Base-by-base conservation (phyloP, 129 eudicot genomes). In the Deinandra increscens region DNA sequence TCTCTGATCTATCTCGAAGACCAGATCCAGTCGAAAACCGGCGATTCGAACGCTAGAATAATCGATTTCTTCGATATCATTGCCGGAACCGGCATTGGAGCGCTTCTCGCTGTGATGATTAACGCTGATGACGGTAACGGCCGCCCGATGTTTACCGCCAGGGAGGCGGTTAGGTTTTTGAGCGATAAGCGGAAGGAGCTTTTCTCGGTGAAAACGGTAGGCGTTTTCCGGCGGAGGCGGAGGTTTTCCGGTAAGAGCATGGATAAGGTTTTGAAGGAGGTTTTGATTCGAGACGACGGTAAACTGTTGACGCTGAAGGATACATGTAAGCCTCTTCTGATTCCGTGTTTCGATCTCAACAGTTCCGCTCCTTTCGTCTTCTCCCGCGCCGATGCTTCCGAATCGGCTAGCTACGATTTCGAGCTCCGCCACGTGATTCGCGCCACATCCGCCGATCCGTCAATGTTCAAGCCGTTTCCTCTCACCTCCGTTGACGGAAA, bases 341-440 rank as follows among this genome's bases (percentile, higher is more conserved):
- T 94, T 1, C 99, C 99, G 0, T 94, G 99, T 82, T 94, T 72
- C 13, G 99, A 94, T 68, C 68, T 89, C 10, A 82, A 81, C 41
- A 89, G 83, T 66, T 79, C 99, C 2, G 99, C 95, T 20, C 99
- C 99, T 46, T 93, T 93, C 43, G 99, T 93, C n/a, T 93, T 93
- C 84, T 94, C 99, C 5, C 84, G 97, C 6, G 99, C 99, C 51
- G 99, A 86, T 71, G 99, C 99, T 8, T 56, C 77, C 0, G 87
- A 80, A 64, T 85, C 97, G 49, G 65, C 80, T 7, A 83, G 97
- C 74, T 87, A 55, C 65, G 83, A 94, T 45, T 94, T 89, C 37
- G 99, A 94, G 77, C 95, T 94, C 8, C 85, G 95, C 97, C 80
- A 80, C 46, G 99, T 87, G 1, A 83, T 91, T 61, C 96, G 96